Conservation (phyloP, 2,329 filamentous ascomycete genomes). For the Sporothrix inflata region DNA sequence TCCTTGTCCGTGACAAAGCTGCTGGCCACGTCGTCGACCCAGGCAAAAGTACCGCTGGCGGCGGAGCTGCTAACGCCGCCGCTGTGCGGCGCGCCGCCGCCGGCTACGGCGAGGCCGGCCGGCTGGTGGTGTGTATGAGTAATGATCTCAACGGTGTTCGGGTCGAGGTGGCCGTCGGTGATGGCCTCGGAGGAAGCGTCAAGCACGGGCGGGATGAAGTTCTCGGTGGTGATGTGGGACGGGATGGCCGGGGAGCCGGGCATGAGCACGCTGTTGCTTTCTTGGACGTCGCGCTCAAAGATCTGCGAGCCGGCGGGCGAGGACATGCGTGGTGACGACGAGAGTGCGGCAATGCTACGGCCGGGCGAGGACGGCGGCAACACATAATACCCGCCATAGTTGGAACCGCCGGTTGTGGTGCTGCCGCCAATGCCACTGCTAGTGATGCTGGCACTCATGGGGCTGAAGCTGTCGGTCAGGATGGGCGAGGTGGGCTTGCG, state of each 20-base stretch:
- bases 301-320: slow-evolving; percentile 81
- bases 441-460: slow-evolving; percentile 49
- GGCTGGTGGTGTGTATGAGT: slow-evolving; percentile 84
- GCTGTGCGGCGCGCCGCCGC: slow-evolving; percentile 43
- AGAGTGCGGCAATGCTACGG: slow-evolving; percentile 55
- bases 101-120: slow-evolving; percentile 68
- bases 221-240: slow-evolving; percentile 89
- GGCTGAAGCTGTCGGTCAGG: slow-evolving; percentile 39
- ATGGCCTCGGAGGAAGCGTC: slow-evolving; percentile 92
- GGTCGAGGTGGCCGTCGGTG: slow-evolving; percentile 81
- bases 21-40: slow-evolving; percentile 59
- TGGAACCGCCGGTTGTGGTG: slow-evolving; percentile 38
- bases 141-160: slow-evolving; percentile 89
- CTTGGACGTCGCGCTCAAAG: slow-evolving; percentile 94
- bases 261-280: slow-evolving; percentile 52
- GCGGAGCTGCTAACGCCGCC: slow-evolving; percentile 46
- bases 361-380: slow-evolving; percentile 67
- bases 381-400: slow-evolving; percentile 39
- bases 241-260: slow-evolving; percentile 86
- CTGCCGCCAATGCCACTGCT: slow-evolving; percentile 41
- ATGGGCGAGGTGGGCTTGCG: slow-evolving; percentile 43
- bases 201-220: slow-evolving; percentile 87
- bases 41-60: slow-evolving; percentile 46
- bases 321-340: slow-evolving; percentile 72
- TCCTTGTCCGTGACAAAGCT: slow-evolving; percentile 55